Conservation (phyloP, 257 asterid genomes). For the Capsicum baccatum region DNA sequence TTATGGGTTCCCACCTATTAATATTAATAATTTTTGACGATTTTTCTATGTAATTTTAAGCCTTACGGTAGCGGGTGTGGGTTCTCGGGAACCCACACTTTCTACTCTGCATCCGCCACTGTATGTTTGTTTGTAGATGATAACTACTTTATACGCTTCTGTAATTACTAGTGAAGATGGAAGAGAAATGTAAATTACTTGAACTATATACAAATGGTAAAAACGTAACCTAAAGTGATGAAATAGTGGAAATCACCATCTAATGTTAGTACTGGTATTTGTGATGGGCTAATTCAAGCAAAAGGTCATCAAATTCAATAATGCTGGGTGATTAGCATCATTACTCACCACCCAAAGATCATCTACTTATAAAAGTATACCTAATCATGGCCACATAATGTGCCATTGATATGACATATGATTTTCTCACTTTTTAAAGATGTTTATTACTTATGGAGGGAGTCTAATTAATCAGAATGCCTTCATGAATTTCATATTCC, state of each 20-base stretch:
- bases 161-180: too few relatives aligned
- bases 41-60: too few relatives aligned
- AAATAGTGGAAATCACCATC: not conserved
- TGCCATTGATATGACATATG: not conserved
- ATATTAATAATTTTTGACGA: too few relatives aligned
- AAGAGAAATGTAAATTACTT: too few relatives aligned
- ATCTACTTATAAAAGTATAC: not conserved
- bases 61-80: too few relatives aligned
- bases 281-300: not conserved
- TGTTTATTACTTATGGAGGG: not conserved
- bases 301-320: not conserved
- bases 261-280: not conserved
- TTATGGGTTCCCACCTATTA: too few relatives aligned
- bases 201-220: too few relatives aligned
- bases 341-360: not conserved
- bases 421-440: not conserved
- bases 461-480: not conserved
- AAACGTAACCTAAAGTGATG: too few relatives aligned
- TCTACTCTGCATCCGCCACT: too few relatives aligned
- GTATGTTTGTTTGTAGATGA: too few relatives aligned
- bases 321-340: not conserved
- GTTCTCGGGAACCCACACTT: too few relatives aligned
- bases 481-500: not conserved
- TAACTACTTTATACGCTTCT: too few relatives aligned
- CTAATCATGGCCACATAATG: not conserved